These are phyloP conservation scores for Boeremia exigua DNA, from an alignment of 2,329 filamentous ascomycete genomes.

Conservation along the genomic window DNA sequence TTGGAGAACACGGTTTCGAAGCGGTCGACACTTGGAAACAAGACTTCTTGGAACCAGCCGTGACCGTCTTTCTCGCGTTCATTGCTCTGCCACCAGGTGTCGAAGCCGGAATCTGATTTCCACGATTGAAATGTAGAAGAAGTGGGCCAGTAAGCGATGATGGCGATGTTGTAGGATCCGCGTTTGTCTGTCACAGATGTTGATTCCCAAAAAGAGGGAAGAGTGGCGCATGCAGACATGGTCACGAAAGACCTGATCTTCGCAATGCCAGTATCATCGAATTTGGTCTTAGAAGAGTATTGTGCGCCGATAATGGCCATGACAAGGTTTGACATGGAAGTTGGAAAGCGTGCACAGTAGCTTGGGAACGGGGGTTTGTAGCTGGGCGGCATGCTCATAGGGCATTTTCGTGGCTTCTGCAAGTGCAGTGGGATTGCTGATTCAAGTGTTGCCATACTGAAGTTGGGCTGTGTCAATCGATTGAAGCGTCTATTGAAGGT, in stretches of 20 bases:
- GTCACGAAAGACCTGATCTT: conserved; percentile 22
- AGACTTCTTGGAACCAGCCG: conserved; percentile 55
- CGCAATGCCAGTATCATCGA: conserved; percentile 16
- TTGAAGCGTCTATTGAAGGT: background rate
- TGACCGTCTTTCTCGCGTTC: conserved; percentile 29
- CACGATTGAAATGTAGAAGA: conserved; percentile 39
- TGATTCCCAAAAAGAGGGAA: conserved; percentile 42
- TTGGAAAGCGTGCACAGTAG: conserved; percentile 44
- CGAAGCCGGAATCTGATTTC: conserved; percentile 46
- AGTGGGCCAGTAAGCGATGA: conserved; percentile 51
- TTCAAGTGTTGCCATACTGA: conserved; percentile 26
- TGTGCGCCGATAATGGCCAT: conserved; percentile 48
- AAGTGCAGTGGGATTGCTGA: conserved; percentile 33
- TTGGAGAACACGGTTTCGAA: conserved; percentile 55
- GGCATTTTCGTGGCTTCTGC: conserved; percentile 22
- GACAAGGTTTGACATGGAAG: conserved; percentile 37
- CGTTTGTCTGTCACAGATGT: conserved; percentile 38
- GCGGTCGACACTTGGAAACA: conserved; percentile 51
- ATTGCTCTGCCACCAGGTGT: conserved; percentile 48
- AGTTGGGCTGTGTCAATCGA: background rate
- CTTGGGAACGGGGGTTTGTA: conserved; percentile 41
- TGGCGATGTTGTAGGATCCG: conserved; percentile 44
- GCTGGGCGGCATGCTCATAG: conserved; percentile 27
- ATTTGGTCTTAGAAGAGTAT: conserved; percentile 7
- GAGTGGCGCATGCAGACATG: conserved; percentile 1